Base-by-base conservation (phyloP, 768 basidiomycete species). In the Agrocybe pediades region DNA sequence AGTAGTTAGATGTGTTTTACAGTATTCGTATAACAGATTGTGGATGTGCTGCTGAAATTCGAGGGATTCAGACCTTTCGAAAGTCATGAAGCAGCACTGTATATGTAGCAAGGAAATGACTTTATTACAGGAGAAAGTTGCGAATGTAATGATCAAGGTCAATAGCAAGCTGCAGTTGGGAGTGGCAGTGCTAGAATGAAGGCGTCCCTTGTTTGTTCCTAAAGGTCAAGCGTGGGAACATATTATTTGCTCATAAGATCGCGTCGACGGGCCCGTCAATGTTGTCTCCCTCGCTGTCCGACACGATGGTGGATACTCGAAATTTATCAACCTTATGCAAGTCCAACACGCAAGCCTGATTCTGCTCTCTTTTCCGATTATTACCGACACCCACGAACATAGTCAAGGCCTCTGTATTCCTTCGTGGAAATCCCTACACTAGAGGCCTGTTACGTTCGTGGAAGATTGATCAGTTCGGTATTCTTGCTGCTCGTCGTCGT, bases 361-460 rank as follows among this genome's bases (percentile, higher is more conserved):
- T 16, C n/a, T 29, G 19, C 25, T 33, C 25, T 29, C 54, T 41
- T 45, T 48, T 43, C 8, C 11, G 42, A 41, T 42, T 19, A 30
- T 15, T 23, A 27, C 33, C n/a, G 11, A 33, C 21, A 41, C 60
- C 80, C 80, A 82, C 72, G 75, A 74, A 79, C 83, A 76, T 72
- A 82, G 85, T 87, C 85, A 87, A 86, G 85, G 80, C 76, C 72
- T 75, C 71, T 73, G 75, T 74, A 66, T 59, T 65, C 33, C 54
- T 27, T 36, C 49, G 27, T 45, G 52, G 52, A 53, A 30, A 39
- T 45, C 63, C 63, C 33, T 62, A 82, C 71, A 71, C 71, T 75
- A 64, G 71, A 79, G 76, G 79, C 74, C 80, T 86, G 85, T 87
- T 87, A 87, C 84, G 84, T 81, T 82, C 73, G 77, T 87, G 85